Evolutionary conservation across 2,329 filamentous ascomycete genomes (phyloP), one percentile per base, ranked within the genome.

Genomic region (Exophiala calicioides): DNA sequence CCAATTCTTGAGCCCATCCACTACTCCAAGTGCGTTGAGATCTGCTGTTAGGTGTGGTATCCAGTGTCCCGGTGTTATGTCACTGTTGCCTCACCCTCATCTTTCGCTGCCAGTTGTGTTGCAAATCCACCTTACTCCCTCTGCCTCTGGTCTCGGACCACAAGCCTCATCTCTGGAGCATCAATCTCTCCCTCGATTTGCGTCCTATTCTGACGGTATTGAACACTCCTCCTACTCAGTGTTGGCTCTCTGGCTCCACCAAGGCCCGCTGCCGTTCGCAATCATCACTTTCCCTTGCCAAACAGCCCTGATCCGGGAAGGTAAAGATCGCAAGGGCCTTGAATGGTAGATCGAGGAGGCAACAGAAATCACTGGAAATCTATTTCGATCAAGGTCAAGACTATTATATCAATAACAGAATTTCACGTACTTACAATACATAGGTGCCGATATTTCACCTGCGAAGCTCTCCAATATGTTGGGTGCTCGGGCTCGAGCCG

Each of bases 401-500:
- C 5, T 10, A 29, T 32, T n/a, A 19, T 5, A 27, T 24, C 32
- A 13, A 5, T 32, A 2, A 15, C 3, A n/a, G 15, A 8, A 13
- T 12, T 13, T 20, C 27, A 32, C 10, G 23, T 24, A 16, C 39
- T 44, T n/a, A 44, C 26, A 10, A 10, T 16, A 20, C 29, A 27
- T n/a, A 48, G 19, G 29, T 33, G 20, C 29, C 20, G 10, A 26
- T 19, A n/a, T 34, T 36, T 43, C 23, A 20, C 37, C 37, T 7
- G 29, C 33, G 6, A 33, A 27, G 30, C 15, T 8, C 32, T 4
- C 16, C 16, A 51, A 33, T 29, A 58, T 58, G 56, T 34, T 59
- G 24, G 58, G 58, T 36, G 57, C 58, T 21, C 47, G 49, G 36
- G 56, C 58, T 20, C 44, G 58, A 41, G 57, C 57, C 21, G 58